Conservation (phyloP, 2,329 filamentous ascomycete genomes). For the Diaporthe velutina region DNA sequence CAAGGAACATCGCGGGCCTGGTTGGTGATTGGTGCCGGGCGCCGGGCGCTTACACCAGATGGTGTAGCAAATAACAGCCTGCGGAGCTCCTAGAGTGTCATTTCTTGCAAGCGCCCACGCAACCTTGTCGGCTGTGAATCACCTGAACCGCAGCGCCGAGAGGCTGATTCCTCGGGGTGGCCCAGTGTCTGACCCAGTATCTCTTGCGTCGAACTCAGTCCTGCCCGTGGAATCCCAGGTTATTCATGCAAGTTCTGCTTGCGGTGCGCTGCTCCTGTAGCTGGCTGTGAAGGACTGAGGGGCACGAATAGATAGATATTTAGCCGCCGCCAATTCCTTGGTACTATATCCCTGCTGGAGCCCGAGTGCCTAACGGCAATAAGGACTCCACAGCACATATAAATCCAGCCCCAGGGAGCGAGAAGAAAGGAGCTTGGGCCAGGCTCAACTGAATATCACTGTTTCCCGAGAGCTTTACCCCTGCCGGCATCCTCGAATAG, state of each 20-base stretch:
- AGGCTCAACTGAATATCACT: background rate
- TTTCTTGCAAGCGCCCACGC: conserved; percentile 36
- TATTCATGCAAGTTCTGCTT: background rate
- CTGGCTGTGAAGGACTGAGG: conserved; percentile 8
- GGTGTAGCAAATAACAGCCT: conserved; percentile 36
- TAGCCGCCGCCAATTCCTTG: conserved; percentile 27
- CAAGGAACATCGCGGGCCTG: conserved; percentile 26
- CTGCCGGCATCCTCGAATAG: background rate
- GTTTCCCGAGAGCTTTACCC: conserved; percentile 35
- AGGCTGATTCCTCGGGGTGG: background rate
- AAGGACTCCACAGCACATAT: background rate
- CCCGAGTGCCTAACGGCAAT: background rate
- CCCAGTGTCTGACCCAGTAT: conserved; percentile 8
- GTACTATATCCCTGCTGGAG: conserved; percentile 14
- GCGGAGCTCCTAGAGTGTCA: conserved; percentile 15
- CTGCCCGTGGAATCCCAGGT: background rate
- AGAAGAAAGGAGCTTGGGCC: conserved; percentile 14
- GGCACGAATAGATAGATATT: conserved; percentile 8
- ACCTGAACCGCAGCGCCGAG: conserved; percentile 15
- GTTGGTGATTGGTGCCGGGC: conserved; percentile 36
- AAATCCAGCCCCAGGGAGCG: background rate
- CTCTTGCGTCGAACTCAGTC: background rate
- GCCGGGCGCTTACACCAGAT: conserved; percentile 37
- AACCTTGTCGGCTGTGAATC: conserved; percentile 33
- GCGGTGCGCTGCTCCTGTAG: background rate